Evolutionary conservation across 2,329 filamentous ascomycete genomes (phyloP).

Genomic region (Penicillium sumatraense): DNA sequence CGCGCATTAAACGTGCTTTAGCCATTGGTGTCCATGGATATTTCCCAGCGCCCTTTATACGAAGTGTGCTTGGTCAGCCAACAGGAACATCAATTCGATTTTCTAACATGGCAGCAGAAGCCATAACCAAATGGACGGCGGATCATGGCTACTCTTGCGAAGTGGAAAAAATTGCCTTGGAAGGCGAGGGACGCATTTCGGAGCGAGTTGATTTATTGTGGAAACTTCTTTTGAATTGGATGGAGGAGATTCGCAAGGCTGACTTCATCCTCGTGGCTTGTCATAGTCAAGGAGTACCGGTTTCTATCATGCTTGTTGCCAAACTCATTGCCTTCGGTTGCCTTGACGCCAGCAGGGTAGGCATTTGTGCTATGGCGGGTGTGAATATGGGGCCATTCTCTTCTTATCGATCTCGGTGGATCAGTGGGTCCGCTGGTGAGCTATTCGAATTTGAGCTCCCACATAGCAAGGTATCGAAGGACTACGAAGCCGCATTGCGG

Average conservation of each 20-base stretch:
- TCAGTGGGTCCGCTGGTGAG: constrained; percentile 90
- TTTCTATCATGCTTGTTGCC: constrained; percentile 87
- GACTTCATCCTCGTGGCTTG: constrained; percentile 92
- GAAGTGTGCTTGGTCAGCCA: constrained; percentile 91
- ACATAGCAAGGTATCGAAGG: constrained; percentile 78
- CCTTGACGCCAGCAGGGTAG: constrained; percentile 75
- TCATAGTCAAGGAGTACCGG: constrained; percentile 94
- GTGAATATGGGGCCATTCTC: constrained; percentile 92
- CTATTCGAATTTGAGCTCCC: constrained; percentile 91
- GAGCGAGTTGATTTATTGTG: constrained; percentile 91
- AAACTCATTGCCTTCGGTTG: constrained; percentile 92
- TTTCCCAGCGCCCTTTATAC: constrained; percentile 83
- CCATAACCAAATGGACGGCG: constrained; percentile 82
- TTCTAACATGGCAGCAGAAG: constrained; percentile 80
- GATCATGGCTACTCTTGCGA: constrained; percentile 74
- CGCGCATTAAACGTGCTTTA: constrained; percentile 79
- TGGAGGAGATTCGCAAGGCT: constrained; percentile 82
- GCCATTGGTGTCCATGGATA: constrained; percentile 95
- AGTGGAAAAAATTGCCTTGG: constrained; percentile 91
- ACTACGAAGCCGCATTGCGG: constrained; percentile 77
- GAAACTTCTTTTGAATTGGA: constrained; percentile 94
- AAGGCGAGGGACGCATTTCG: constrained; percentile 89
- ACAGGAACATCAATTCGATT: constrained; percentile 96
- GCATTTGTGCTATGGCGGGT: constrained; percentile 87
- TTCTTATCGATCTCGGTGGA: constrained; percentile 86